A percentile compares a stretch with the other conserved stretches of the same genome.
Evolutionary conservation across 257 asterid genomes (phyloP).

Genomic region (Solanum chiquidenum): DNA sequence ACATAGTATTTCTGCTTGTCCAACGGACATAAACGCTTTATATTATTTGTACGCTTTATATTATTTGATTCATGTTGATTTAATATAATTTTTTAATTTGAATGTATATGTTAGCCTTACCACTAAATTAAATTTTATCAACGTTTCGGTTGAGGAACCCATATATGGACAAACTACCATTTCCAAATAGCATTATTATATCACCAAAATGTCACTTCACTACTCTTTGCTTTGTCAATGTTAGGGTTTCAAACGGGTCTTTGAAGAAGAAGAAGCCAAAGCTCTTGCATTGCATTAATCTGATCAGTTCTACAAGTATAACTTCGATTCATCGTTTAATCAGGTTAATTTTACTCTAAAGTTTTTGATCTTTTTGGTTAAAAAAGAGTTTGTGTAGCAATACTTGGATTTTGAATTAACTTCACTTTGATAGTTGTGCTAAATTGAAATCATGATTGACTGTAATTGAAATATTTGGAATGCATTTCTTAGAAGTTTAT

Average conservation of each 20-base stretch:
- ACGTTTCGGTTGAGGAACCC: background rate
- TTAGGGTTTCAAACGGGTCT: constrained; percentile 20
- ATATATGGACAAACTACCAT: background rate
- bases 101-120: no score
- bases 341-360: constrained; percentile 31
- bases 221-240: background rate
- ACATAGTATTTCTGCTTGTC: no score
- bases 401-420: background rate
- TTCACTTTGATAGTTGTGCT: background rate
- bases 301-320: background rate
- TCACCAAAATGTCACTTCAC: background rate
- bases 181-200: background rate
- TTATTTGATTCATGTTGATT: no score
- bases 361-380: background rate
- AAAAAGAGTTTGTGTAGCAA: background rate
- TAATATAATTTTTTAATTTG: no score
- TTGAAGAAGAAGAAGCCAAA: constrained; percentile 2
- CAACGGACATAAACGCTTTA: no score
- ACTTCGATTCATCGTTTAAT: constrained; percentile 11
- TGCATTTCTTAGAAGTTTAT: background rate
- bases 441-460: background rate
- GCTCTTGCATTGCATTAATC: constrained; percentile 7
- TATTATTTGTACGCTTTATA: no score
- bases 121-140: no score
- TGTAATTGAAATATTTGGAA: background rate